Evolutionary conservation across 768 basidiomycete genomes (phyloP), one percentile per base, ranked within the genome.

Genomic region (Leccinum longicurvipes): DNA sequence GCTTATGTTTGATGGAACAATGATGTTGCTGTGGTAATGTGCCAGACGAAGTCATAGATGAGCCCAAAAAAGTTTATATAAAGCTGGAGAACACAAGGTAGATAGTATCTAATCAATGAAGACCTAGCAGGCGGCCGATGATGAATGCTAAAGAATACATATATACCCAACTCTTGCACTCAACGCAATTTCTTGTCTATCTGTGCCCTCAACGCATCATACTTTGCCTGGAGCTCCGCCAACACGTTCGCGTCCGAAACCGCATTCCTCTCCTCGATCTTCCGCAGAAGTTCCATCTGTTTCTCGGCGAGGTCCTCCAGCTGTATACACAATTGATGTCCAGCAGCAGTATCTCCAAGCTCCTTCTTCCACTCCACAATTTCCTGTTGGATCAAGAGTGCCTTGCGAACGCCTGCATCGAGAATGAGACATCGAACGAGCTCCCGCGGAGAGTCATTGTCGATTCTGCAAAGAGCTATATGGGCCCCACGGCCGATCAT

Each of bases 321-420:
- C n/a, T 39, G 36, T n/a, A 19, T n/a, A 39, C 10, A 19, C n/a
- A 39, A n/a, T 19, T n/a, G 36, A n/a, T 39, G 4, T 9, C 28
- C 17, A 14, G 25, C 27, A 28, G 39, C 36, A 6, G 17, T n/a
- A 4, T n/a, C 24, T 21, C 11, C 8, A 45, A 47, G 19, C n/a
- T 36, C 45, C 32, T 53, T 29, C 12, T 24, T 29, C 19, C 10
- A 2, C 28, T 39, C 17, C 4, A 25, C 11, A 29, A 64, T 58
- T 46, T 57, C 59, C 19, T 57, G 1, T 44, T 61, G 62, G 27
- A 28, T 45, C 24, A 55, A 23, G 3, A 61, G 7, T 1, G 2
- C 49, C 21, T 41, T 36, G 25, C 24, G 51, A 1, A 36, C 76
- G 67, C 9, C 11, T 2, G 55, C 54, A 42, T 47, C 41, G 8